phyloP scores from a whole-genome alignment of 2,329 filamentous ascomycete genomes.

The Talaromyces marneffei region DNA sequence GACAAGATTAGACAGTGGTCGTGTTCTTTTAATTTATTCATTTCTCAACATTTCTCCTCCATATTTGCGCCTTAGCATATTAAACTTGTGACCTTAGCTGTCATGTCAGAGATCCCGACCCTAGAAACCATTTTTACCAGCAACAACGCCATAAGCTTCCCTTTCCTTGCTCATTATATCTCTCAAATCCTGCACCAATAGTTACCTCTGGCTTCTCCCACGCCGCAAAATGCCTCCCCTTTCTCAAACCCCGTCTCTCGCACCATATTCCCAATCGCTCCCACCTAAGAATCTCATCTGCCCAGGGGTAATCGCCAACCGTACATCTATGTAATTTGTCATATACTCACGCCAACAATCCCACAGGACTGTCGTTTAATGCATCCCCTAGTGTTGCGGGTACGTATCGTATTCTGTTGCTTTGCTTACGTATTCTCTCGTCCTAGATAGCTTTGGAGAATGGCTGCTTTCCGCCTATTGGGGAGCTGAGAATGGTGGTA shows the following conservation, averaged over 20 bases:
- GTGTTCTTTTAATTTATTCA: neutral
- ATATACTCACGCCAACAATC: slow-evolving; percentile 69
- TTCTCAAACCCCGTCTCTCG: slow-evolving; percentile 41
- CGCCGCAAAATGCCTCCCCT: slow-evolving; percentile 51
- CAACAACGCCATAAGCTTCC: slow-evolving; percentile 20
- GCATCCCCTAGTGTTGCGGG: slow-evolving; percentile 68
- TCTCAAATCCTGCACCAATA: slow-evolving; percentile 42
- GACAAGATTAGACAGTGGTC: slow-evolving; percentile 67
- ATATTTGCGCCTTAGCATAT: neutral
- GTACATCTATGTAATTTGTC: slow-evolving; percentile 77
- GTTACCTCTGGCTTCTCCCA: slow-evolving; percentile 47
- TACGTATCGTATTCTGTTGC: slow-evolving; percentile 61
- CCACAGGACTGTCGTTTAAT: slow-evolving; percentile 64
- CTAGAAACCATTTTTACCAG: slow-evolving; percentile 31
- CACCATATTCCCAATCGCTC: slow-evolving; percentile 48
- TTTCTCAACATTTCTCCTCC: neutral
- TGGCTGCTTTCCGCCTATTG: slow-evolving; percentile 21
- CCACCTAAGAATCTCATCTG: slow-evolving; percentile 70
- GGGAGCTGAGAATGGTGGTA: slow-evolving; percentile 26
- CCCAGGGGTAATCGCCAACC: slow-evolving; percentile 66
- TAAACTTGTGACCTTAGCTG: too few relatives aligned
- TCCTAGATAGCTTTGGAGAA: slow-evolving; percentile 20
- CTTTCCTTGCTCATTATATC: slow-evolving; percentile 43
- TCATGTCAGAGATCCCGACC: neutral
- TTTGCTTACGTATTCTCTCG: slow-evolving; percentile 48